phyloP scores from a whole-genome alignment of 73 alveolate genomes.

The Paramecium bursaria region DNA sequence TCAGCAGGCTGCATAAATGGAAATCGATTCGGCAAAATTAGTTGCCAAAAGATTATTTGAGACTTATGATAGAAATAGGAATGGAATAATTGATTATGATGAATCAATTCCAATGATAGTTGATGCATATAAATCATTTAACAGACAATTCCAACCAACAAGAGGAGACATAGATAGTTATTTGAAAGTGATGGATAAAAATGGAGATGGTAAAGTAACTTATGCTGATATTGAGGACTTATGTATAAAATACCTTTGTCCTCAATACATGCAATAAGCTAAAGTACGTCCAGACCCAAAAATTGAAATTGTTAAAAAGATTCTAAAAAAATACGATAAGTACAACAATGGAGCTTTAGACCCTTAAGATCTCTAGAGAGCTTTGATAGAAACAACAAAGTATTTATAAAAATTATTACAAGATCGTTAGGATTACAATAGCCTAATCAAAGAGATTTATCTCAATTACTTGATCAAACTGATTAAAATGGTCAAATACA shows the following conservation, averaged over 20 bases:
- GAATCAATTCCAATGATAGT: conserved; percentile 69
- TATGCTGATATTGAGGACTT: conserved; percentile 67
- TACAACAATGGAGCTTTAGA: conserved; percentile 60
- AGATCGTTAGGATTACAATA: conserved; percentile 59
- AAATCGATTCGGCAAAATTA: conserved; percentile 58
- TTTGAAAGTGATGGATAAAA: conserved; percentile 68
- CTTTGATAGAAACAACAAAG: conserved; percentile 63
- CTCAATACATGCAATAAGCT: conserved; percentile 4
- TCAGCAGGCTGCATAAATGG: too few species aligned
- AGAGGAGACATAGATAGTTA: conserved; percentile 70
- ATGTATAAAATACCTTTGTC: conserved; percentile 70
- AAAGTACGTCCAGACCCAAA: conserved; percentile 7
- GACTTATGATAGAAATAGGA: conserved; percentile 68
- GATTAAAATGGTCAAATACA: conserved; percentile 69
- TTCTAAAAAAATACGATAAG: conserved; percentile 64
- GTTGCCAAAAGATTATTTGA: conserved; percentile 69
- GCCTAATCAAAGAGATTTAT: conserved; percentile 59
- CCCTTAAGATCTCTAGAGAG: conserved; percentile 31
- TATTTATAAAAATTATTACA: too few species aligned
- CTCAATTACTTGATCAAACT: conserved; percentile 51
- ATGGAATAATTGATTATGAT: conserved; percentile 64
- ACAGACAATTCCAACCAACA: conserved; percentile 61
- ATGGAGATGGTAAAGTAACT: conserved; percentile 71
- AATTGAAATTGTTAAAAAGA: conserved; percentile 58
- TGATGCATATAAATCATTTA: conserved; percentile 71